Percentiles rank a stretch among this genome's conserved stretches.
Conservation (phyloP, 2,329 filamentous ascomycete genomes). For the Fusarium poae region DNA sequence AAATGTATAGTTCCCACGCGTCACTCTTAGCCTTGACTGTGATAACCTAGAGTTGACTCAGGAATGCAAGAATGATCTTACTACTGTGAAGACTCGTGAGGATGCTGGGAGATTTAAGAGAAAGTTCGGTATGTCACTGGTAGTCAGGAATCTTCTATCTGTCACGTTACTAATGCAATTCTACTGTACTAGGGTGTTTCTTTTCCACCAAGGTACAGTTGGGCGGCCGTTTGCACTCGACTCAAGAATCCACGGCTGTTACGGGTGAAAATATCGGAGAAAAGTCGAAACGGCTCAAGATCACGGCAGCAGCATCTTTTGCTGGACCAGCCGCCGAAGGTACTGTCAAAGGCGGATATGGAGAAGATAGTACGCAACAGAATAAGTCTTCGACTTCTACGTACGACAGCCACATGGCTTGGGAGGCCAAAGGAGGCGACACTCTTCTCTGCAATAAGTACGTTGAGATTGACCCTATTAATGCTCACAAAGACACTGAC, state of each 20-base stretch:
- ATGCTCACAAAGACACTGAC: not conserved
- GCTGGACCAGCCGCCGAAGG: not conserved
- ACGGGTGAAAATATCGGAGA: not conserved
- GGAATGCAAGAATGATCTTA: not conserved
- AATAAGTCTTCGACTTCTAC: not conserved
- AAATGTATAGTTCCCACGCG: not conserved
- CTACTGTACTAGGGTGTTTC: not conserved
- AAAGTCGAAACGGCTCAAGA: not conserved
- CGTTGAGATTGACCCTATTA: fast-evolving
- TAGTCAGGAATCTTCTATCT: fast-evolving
- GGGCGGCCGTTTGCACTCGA: not conserved
- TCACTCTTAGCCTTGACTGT: not conserved
- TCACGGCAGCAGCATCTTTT: not conserved
- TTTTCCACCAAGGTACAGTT: not conserved
- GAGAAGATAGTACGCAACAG: not conserved
- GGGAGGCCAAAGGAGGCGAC: not conserved
- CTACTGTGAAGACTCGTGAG: not conserved
- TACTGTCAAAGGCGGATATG: not conserved
- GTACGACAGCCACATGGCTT: not conserved
- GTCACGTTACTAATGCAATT: not conserved
- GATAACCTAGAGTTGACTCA: not conserved
- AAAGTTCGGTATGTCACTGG: not conserved
- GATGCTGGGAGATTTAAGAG: not conserved
- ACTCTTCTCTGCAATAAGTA: not conserved
- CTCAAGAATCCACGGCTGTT: not conserved